These are phyloP conservation scores for Coemansia erecta DNA, from an alignment of 192 early-diverging fungal species.

Conservation along the genomic window DNA sequence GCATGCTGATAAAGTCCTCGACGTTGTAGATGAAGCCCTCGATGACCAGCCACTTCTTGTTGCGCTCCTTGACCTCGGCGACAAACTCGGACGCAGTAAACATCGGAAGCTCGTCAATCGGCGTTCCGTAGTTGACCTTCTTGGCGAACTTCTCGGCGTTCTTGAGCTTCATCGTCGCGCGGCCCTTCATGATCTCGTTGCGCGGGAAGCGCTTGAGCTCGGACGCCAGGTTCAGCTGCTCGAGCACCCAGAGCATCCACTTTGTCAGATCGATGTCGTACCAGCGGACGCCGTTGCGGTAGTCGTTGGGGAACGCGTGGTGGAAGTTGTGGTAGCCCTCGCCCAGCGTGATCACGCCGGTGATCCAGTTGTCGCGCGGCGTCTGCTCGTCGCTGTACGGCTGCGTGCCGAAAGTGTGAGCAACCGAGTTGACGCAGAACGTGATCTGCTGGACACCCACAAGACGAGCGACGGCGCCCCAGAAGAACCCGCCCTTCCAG, in stretches of 20 bases:
- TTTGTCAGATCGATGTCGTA: slow-evolving; percentile 81
- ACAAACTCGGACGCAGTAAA: slow-evolving; percentile 64
- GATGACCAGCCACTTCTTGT: slow-evolving; percentile 73
- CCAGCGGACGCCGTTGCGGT: slow-evolving; percentile 74
- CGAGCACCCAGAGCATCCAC: slow-evolving; percentile 64
- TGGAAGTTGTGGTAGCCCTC: slow-evolving; percentile 89
- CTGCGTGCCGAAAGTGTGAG: slow-evolving; percentile 72
- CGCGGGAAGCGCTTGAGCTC: slow-evolving; percentile 69
- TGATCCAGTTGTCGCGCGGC: slow-evolving; percentile 81
- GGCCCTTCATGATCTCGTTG: slow-evolving; percentile 74
- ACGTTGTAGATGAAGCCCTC: slow-evolving; percentile 84
- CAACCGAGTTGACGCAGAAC: slow-evolving; percentile 82
- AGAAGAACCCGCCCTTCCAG: slow-evolving; percentile 77
- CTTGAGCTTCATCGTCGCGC: slow-evolving; percentile 80
- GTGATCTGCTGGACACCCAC: slow-evolving; percentile 79
- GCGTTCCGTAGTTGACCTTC: slow-evolving; percentile 71
- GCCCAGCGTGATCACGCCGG: slow-evolving; percentile 72
- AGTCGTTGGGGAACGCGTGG: slow-evolving; percentile 84
- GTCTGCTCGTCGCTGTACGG: slow-evolving; percentile 81
- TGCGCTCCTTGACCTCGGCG: slow-evolving; percentile 61
- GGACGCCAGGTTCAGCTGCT: slow-evolving; percentile 60
- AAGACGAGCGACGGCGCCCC: slow-evolving; percentile 66
- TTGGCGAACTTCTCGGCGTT: slow-evolving; percentile 62
- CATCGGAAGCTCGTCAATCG: slow-evolving; percentile 65
- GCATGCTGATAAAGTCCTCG: slow-evolving; percentile 74